These are phyloP conservation scores for Staphylotrichum tortipilum DNA, from an alignment of 495 filamentous ascomycete genomes.

Conservation along the genomic window DNA sequence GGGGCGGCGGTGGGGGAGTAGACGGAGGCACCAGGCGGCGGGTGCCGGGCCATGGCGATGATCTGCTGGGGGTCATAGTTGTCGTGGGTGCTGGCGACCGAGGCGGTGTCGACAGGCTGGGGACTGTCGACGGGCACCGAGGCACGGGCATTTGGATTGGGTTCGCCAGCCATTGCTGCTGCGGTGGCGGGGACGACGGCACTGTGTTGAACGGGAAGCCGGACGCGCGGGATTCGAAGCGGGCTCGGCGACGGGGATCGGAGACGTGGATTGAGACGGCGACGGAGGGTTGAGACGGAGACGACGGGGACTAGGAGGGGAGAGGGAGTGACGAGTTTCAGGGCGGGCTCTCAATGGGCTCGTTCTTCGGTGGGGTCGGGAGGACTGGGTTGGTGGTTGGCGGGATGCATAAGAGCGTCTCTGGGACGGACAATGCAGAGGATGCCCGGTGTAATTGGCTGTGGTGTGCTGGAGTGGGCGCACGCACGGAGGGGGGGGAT, in stretches of 20 bases:
- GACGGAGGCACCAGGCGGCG: slow-evolving; percentile 54
- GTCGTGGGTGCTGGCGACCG: slow-evolving; percentile 12
- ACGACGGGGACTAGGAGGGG: no score
- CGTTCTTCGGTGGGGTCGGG: not conserved
- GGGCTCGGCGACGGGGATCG: no score
- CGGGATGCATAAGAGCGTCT: not conserved
- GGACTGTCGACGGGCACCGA: slow-evolving; percentile 11
- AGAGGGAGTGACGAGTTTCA: no score
- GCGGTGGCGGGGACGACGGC: no score
- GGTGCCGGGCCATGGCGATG: slow-evolving; percentile 52
- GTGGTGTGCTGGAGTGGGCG: no score
- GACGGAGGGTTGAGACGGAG: no score
- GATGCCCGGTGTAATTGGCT: no score
- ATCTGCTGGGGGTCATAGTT: slow-evolving; percentile 52
- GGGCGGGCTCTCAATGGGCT: not conserved
- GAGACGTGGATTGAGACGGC: no score
- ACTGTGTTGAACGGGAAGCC: not conserved
- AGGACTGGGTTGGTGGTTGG: not conserved
- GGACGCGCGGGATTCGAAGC: not conserved
- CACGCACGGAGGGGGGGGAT: no score
- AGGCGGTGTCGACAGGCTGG: slow-evolving; percentile 5
- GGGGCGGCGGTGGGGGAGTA: slow-evolving; percentile 35
- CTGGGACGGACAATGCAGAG: not conserved
- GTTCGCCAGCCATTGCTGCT: slow-evolving; percentile 11
- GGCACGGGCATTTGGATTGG: slow-evolving; percentile 1